Base-by-base conservation (phyloP, 139 green algal species). In the Trebouxia sp. region DNA sequence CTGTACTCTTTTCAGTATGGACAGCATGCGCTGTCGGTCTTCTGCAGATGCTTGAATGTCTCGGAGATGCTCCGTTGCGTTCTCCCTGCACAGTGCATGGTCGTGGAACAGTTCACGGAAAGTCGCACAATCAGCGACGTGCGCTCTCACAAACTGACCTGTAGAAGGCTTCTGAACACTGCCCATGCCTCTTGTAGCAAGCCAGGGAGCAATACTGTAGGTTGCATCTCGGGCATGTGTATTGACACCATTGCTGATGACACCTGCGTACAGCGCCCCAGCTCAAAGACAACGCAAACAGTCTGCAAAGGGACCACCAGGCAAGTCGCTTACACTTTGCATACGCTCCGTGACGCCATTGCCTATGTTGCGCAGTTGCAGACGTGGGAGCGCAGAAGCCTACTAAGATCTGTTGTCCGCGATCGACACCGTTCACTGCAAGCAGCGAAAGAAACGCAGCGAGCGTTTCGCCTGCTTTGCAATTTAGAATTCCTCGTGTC, bases 151-250 rank as follows among this genome's bases (percentile, higher is more conserved):
- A 58, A 22, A 6, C 2, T 17, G 48, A 90, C 91, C 86, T 85
- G 83, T 91, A 92, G 42, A 96, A 96, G 4, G 76, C 79, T 69
- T 96, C 91, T 39, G 90, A 93, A 82, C 92, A 96, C 1, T 86
- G 38, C 14, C 88, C 83, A 80, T 96, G 92, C 37, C 86, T 47
- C 42, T 90, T 90, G 85, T 97, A 97, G 82, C 93, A 97, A 0
- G 76, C 41, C 37, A 95, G 76, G 3, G 84, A 93, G 85, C 93
- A 97, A 78, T 97, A 97, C 3, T 72, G 83, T 11, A 83, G 80
- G 70, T 94, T 93, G 85, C 93, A 97, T 43, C 90, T 82, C 0
- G 93, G 93, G 79, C 93, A 97, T 14, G 87, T 93, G 82, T 97
- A 97, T 0, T 80, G 58, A 0, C 89, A 76, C 30, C 85, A 85